Evolutionary conservation across 1,284 basidiomycete genomes (phyloP).

Genomic region (Fomitopsis schrenkii): DNA sequence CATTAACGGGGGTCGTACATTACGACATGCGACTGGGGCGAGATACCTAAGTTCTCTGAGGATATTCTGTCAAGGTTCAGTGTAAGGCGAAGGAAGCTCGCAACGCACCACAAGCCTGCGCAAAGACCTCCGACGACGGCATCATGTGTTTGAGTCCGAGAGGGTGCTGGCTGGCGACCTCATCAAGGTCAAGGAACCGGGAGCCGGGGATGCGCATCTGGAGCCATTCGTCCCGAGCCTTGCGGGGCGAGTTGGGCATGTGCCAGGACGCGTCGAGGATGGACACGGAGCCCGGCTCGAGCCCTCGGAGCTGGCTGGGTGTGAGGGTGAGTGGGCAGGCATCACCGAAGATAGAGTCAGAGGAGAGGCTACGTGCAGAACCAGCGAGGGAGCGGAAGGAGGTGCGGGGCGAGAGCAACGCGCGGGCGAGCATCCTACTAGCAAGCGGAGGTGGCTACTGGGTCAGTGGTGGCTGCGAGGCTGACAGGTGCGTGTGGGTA

Average conservation of each 20-base stretch:
- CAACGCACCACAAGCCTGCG: constrained; percentile 70
- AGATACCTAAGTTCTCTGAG: constrained; percentile 73
- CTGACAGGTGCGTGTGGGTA: not conserved
- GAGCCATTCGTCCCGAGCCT: constrained; percentile 60
- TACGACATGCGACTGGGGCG: constrained; percentile 75
- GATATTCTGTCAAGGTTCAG: not conserved
- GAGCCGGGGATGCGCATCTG: constrained; percentile 72
- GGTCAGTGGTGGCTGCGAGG: not conserved
- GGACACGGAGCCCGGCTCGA: constrained; percentile 29
- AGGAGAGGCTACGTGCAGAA: constrained; percentile 12
- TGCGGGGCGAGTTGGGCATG: constrained; percentile 79
- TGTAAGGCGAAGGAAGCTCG: not conserved
- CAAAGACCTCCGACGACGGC: constrained; percentile 73
- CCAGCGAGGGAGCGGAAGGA: constrained; percentile 7
- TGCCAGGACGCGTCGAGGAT: constrained; percentile 82
- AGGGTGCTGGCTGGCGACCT: constrained; percentile 63
- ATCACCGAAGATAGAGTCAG: constrained; percentile 20
- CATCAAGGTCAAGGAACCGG: constrained; percentile 81
- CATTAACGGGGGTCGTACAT: constrained; percentile 41
- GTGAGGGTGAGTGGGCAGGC: constrained; percentile 47
- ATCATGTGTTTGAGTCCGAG: constrained; percentile 93
- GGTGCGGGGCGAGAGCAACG: constrained; percentile 9
- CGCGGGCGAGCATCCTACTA: constrained; percentile 7
- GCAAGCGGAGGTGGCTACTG: too few species aligned
- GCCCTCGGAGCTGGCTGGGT: constrained; percentile 43